Conservation (phyloP, 2,329 filamentous ascomycete genomes). For the Juglanconis juglandina region DNA sequence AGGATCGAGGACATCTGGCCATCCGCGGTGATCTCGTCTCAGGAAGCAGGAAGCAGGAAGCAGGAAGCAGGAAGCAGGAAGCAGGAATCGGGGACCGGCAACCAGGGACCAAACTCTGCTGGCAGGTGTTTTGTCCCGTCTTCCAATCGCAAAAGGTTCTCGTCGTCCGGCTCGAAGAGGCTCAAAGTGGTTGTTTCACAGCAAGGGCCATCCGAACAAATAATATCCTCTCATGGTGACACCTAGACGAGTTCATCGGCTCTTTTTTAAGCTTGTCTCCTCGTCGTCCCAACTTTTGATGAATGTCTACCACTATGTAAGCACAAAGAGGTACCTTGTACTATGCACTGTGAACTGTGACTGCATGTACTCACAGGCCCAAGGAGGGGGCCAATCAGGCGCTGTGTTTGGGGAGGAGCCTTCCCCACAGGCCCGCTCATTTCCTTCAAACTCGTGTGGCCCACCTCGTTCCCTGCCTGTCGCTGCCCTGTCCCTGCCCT, state of each 20-base stretch:
- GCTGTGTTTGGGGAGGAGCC: neutral
- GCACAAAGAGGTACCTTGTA: no score
- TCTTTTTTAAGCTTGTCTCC: neutral
- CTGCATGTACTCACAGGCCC: neutral
- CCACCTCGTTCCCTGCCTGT: no score
- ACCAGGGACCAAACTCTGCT: no score
- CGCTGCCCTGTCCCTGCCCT: neutral
- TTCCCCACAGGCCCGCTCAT: constrained; percentile 13
- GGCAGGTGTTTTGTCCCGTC: no score
- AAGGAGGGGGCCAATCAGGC: neutral
- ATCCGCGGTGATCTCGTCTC: neutral
- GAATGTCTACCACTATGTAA: neutral
- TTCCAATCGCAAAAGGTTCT: no score
- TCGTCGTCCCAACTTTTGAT: neutral
- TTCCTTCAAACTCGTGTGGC: constrained; percentile 7
- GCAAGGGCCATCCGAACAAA: neutral
- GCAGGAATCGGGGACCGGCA: no score
- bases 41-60: neutral
- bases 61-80: no score
- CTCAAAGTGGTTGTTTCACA: neutral
- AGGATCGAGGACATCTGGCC: neutral
- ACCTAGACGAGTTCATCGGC: neutral
- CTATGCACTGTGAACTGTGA: neutral
- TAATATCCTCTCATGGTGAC: neutral
- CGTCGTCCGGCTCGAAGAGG: no score